Evolutionary conservation across 352 stramenopile genomes (phyloP).

Genomic region (Pythium aristosporum): DNA sequence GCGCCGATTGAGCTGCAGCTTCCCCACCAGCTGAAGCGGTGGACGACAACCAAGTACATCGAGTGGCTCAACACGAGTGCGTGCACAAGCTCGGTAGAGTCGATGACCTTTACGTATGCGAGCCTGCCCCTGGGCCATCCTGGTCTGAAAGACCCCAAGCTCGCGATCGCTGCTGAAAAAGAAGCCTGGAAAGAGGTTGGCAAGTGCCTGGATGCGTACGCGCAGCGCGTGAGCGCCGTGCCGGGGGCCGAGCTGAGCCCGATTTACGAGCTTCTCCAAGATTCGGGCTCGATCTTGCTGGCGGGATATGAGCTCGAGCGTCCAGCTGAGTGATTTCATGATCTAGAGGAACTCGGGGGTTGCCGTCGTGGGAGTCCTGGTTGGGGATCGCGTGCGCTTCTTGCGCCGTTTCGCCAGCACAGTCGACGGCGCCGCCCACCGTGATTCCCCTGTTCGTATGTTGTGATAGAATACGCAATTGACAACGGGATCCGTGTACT

Average conservation of each 20-base stretch:
- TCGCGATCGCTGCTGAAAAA: slow-evolving; percentile 59
- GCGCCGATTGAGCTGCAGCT: slow-evolving; percentile 69
- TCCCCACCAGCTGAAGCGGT: slow-evolving; percentile 74
- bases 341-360: background rate
- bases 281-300: slow-evolving; percentile 74
- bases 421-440: slow-evolving; percentile 50
- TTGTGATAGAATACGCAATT: slow-evolving; percentile 70
- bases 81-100: slow-evolving; percentile 20
- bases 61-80: slow-evolving; percentile 70
- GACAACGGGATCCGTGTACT: slow-evolving; percentile 46
- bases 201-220: slow-evolving; percentile 80
- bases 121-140: slow-evolving; percentile 61
- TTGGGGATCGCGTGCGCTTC: slow-evolving; percentile 24
- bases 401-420: slow-evolving; percentile 30
- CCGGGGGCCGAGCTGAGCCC: slow-evolving; percentile 44
- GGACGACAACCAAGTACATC: slow-evolving; percentile 73
- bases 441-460: slow-evolving; percentile 60
- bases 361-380: background rate
- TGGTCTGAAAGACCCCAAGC: slow-evolving; percentile 54
- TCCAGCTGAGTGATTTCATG: slow-evolving; percentile 3
- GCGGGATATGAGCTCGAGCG: slow-evolving; percentile 72
- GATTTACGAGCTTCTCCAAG: slow-evolving; percentile 74
- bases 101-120: slow-evolving; percentile 23
- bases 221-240: slow-evolving; percentile 63
- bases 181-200: slow-evolving; percentile 78